These are phyloP conservation scores for Globisporangium recalcitrans DNA, from an alignment of 352 stramenopile species.

Conservation along the genomic window DNA sequence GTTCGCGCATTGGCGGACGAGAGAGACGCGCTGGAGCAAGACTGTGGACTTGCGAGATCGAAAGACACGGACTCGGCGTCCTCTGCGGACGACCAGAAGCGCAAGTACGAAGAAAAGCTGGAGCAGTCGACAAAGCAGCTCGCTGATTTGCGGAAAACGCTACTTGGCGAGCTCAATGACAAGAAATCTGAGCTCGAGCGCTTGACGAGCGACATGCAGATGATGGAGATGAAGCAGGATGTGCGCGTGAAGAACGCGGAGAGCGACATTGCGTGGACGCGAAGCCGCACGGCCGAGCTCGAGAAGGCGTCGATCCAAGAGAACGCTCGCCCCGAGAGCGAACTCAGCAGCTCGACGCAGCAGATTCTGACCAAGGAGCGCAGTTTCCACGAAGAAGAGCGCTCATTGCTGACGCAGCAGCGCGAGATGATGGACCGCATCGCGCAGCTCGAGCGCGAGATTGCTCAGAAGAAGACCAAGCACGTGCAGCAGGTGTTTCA, in stretches of 20 bases:
- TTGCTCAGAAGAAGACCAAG: constrained; percentile 57
- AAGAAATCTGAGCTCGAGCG: constrained; percentile 46
- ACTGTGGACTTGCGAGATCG: constrained; percentile 19
- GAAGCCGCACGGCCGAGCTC: constrained; percentile 41
- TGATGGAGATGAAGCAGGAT: constrained; percentile 58
- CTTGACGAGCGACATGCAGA: constrained; percentile 36
- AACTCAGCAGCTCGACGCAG: constrained; percentile 26
- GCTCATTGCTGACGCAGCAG: constrained; percentile 44
- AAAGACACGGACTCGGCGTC: constrained; percentile 25
- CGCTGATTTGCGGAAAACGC: constrained; percentile 34
- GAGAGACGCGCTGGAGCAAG: constrained; percentile 23
- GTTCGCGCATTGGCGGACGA: constrained; percentile 25
- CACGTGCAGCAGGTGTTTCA: constrained; percentile 49
- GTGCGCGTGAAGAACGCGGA: constrained; percentile 44
- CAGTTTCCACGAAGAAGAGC: constrained; percentile 52
- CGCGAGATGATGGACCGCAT: constrained; percentile 52
- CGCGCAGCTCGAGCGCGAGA: constrained; percentile 46
- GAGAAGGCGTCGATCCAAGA: constrained; percentile 31
- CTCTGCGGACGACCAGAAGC: constrained; percentile 46
- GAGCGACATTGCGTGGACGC: constrained; percentile 48
- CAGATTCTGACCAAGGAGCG: constrained; percentile 44
- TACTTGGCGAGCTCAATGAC: constrained; percentile 40
- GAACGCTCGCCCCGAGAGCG: constrained; percentile 26
- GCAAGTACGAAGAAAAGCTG: constrained; percentile 37
- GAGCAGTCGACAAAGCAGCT: constrained; percentile 45